A percentile compares a stretch with the other conserved stretches of the same genome.
phyloP scores from a whole-genome alignment of 257 asterid genomes.

The Thymus mandschuricus region DNA sequence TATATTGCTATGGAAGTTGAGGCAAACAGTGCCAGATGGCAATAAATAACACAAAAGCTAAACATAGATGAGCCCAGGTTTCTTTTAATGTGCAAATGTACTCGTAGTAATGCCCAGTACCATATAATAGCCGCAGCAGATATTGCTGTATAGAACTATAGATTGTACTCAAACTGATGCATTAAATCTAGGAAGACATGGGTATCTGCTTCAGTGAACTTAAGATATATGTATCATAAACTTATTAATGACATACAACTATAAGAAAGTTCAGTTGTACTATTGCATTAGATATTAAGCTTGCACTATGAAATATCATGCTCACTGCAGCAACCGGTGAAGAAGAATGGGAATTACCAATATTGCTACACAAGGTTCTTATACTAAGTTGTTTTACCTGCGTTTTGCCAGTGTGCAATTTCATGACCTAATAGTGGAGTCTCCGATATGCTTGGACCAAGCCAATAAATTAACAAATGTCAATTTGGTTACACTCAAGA shows the following conservation, averaged over 20 bases:
- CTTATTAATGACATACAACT: neutral
- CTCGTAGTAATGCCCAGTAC: neutral
- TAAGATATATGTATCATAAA: neutral
- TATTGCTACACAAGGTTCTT: constrained; percentile 8
- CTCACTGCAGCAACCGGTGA: constrained; percentile 7
- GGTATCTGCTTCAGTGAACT: constrained; percentile 11
- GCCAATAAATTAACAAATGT: constrained; percentile 7
- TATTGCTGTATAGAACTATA: neutral
- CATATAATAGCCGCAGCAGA: constrained; percentile 14
- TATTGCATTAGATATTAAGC: neutral
- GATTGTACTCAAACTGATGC: neutral
- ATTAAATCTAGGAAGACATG: neutral
- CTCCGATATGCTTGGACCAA: neutral
- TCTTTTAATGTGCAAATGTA: neutral
- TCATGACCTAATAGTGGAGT: neutral
- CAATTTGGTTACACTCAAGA: neutral
- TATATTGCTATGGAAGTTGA: no score
- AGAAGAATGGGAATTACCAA: neutral
- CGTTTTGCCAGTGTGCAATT: neutral
- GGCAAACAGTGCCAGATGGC: no score
- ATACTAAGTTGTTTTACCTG: neutral
- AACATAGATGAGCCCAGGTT: constrained; percentile 2
- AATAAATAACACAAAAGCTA: no score
- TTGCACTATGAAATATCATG: neutral
- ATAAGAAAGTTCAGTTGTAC: neutral